Percentiles rank a stretch among this genome's conserved stretches.
These are phyloP conservation scores for Xylariomycetidae sp. DNA, from an alignment of 2,329 filamentous ascomycete species.

Conservation along the genomic window DNA sequence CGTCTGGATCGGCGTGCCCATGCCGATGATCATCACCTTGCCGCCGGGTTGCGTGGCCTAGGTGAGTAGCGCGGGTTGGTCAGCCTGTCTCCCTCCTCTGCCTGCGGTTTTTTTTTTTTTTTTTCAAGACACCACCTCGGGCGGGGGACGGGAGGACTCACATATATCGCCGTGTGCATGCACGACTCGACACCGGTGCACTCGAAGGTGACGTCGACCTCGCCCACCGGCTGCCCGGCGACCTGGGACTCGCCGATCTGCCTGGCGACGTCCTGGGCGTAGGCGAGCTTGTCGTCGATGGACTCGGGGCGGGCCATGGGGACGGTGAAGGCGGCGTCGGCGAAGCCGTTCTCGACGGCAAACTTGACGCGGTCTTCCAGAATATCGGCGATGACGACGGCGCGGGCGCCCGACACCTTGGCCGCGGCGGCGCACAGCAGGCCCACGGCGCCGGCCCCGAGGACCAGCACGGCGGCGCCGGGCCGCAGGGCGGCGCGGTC, in stretches of 20 bases:
- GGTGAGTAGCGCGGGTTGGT: too few species aligned
- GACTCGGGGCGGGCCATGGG: slow-evolving; percentile 41
- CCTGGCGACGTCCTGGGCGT: slow-evolving; percentile 43
- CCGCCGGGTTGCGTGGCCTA: slow-evolving; percentile 60
- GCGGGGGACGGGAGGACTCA: slow-evolving; percentile 28
- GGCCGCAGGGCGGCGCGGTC: slow-evolving; percentile 37
- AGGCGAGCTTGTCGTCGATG: slow-evolving; percentile 47
- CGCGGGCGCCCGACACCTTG: slow-evolving; percentile 37
- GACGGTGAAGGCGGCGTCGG: slow-evolving; percentile 45
- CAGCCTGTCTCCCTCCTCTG: not conserved
- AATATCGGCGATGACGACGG: slow-evolving; percentile 50
- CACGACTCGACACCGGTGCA: slow-evolving; percentile 75
- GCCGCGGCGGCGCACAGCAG: slow-evolving; percentile 54
- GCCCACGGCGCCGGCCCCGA: slow-evolving; percentile 57
- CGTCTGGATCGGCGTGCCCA: slow-evolving; percentile 72
- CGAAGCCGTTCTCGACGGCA: slow-evolving; percentile 49
- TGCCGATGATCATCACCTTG: slow-evolving; percentile 69
- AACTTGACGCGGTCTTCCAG: slow-evolving; percentile 52
- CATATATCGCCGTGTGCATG: slow-evolving; percentile 68
- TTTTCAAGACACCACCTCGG: too few species aligned
- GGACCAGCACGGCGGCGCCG: slow-evolving; percentile 42
- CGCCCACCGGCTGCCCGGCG: slow-evolving; percentile 43
- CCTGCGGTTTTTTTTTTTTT: too few species aligned
- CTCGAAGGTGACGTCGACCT: slow-evolving; percentile 66
- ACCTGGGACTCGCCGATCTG: slow-evolving; percentile 31